phyloP scores from a whole-genome alignment of 306 rosid species.

The Casuarina equisetifolia region DNA sequence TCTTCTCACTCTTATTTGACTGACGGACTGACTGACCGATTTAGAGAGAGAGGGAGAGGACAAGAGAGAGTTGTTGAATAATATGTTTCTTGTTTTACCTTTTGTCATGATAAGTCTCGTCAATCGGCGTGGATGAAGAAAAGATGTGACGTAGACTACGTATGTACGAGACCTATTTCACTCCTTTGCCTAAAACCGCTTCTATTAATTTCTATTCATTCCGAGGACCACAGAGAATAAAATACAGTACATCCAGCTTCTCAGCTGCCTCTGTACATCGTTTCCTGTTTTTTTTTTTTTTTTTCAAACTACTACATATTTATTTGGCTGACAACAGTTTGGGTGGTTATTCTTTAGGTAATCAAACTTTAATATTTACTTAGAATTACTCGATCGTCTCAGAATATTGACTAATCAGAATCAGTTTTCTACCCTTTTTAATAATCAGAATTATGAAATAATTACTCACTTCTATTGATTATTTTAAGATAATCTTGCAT shows the following conservation, averaged over 20 bases:
- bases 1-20: not conserved
- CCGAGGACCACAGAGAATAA: constrained; percentile 1
- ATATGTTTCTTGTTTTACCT: not conserved
- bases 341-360: too few species aligned
- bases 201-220: not conserved
- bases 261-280: not conserved
- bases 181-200: not conserved
- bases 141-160: constrained; percentile 17
- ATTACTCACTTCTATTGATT: too few species aligned
- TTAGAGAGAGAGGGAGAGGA: not conserved
- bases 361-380: too few species aligned
- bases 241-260: not conserved
- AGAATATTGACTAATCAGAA: too few species aligned
- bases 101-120: constrained; percentile 17
- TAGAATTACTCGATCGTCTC: too few species aligned
- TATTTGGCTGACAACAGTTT: too few species aligned
- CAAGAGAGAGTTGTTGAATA: not conserved
- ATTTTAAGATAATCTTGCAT: too few species aligned
- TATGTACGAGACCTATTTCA: not conserved
- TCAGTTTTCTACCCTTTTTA: too few species aligned
- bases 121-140: constrained; percentile 2
- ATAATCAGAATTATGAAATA: too few species aligned
- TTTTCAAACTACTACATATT: too few species aligned
- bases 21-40: constrained; percentile 1
- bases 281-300: too few species aligned